phyloP scores from a whole-genome alignment of 139 green algal genomes.

The Chloropicon primus region DNA sequence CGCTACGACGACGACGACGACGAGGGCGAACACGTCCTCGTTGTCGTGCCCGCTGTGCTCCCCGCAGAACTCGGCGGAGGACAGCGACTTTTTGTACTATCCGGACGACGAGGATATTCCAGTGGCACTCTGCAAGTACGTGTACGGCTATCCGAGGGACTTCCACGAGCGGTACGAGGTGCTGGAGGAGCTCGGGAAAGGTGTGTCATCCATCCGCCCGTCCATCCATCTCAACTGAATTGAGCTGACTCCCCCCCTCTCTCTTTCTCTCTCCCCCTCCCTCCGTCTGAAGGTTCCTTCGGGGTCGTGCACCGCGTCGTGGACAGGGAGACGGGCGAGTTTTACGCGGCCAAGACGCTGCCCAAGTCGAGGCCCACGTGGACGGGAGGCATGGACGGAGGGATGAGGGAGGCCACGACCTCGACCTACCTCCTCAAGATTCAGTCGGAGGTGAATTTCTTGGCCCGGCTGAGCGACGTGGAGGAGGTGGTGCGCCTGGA shows the following conservation, averaged over 20 bases:
- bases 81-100: not conserved
- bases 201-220: no score
- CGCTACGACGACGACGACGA: no score
- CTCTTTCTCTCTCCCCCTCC: no score
- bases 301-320: not conserved
- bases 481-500: not conserved
- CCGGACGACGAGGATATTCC: not conserved
- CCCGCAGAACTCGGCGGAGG: not conserved
- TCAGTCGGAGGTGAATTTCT: not conserved
- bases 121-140: not conserved
- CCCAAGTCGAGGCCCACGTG: not conserved
- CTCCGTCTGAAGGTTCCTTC: not conserved
- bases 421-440: not conserved
- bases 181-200: not conserved
- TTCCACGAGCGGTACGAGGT: not conserved
- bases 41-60: not conserved
- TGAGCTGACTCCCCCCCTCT: no score
- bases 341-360: not conserved
- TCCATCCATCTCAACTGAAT: no score
- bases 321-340: not conserved
- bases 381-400: not conserved
- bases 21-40: not conserved
- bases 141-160: not conserved
- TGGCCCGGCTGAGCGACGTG: not conserved
- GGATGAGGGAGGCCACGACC: not conserved